Percentiles rank a stretch among this genome's conserved stretches.
These are phyloP conservation scores for Volvox reticuliferus DNA, from an alignment of 139 green algal species.

Conservation along the genomic window DNA sequence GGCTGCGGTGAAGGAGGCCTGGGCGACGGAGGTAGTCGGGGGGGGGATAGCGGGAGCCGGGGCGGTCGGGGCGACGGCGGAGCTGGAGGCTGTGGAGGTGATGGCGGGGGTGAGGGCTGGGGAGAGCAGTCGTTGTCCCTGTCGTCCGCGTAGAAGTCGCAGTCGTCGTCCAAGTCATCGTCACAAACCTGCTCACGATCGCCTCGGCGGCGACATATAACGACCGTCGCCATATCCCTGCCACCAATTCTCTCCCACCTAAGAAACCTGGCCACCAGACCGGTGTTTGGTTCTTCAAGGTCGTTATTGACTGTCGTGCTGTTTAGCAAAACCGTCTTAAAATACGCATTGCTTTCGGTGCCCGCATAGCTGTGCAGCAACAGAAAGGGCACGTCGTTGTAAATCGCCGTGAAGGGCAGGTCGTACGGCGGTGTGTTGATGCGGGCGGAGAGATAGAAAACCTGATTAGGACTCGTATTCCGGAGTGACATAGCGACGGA, in stretches of 20 bases:
- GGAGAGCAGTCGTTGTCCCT: conserved; percentile 1
- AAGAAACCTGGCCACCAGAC: not conserved
- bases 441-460: not conserved
- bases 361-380: conserved; percentile 17
- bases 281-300: not conserved
- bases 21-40: not conserved
- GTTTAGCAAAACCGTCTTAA: not conserved
- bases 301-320: not conserved
- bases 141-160: not conserved
- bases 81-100: not conserved
- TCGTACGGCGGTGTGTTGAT: conserved; percentile 13
- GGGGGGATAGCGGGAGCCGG: too few species aligned
- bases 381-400: not conserved
- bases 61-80: not conserved
- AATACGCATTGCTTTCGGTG: not conserved
- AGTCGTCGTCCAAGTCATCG: conserved; percentile 31
- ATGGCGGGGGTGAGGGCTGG: too few species aligned
- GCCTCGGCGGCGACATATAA: not conserved
- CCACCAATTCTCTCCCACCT: not conserved
- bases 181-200: not conserved
- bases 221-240: not conserved
- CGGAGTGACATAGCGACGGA: not conserved
- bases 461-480: not conserved
- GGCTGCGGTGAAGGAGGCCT: too few species aligned
- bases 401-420: not conserved